Conservation (phyloP, 768 basidiomycete species). For the Russula sp. region DNA sequence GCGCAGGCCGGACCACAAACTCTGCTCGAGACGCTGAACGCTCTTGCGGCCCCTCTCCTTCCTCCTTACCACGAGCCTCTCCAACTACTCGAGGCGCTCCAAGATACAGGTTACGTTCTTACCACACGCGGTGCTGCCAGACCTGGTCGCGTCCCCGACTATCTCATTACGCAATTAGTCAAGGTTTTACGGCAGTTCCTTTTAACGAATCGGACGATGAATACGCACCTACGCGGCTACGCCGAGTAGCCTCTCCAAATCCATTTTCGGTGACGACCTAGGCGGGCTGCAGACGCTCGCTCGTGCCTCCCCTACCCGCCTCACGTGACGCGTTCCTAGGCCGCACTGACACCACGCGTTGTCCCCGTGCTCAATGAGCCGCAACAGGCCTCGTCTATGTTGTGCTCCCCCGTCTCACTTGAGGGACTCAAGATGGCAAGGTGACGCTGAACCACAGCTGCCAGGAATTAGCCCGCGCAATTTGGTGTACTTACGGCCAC, state of each 20-base stretch:
- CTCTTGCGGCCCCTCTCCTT: not conserved
- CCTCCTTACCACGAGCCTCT: constrained; percentile 34
- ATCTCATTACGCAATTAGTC: constrained; percentile 62
- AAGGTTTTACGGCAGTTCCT: constrained; percentile 61
- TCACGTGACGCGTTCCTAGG: too few species aligned
- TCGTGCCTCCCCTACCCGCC: too few species aligned
- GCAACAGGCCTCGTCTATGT: constrained; percentile 49
- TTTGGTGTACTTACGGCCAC: constrained; percentile 81
- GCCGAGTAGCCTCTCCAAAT: constrained; percentile 4
- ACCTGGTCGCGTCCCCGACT: constrained; percentile 73
- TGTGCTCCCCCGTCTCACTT: constrained; percentile 55
- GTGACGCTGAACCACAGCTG: too few species aligned
- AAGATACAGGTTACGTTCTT: too few species aligned
- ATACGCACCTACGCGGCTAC: constrained; percentile 9
- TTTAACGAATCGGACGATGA: constrained; percentile 28
- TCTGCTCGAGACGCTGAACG: too few species aligned
- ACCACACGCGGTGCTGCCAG: constrained; percentile 56
- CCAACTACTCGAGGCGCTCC: too few species aligned
- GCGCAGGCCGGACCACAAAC: too few species aligned
- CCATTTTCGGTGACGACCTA: too few species aligned
- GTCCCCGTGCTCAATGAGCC: constrained; percentile 77
- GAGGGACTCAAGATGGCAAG: too few species aligned
- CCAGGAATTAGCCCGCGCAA: constrained; percentile 88
- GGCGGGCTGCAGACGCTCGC: too few species aligned
- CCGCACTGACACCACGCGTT: constrained; percentile 48